A percentile compares a stretch with the other conserved stretches of the same genome.
These are phyloP conservation scores for Salvia rosmarinus DNA, from an alignment of 257 asterid species.

Conservation along the genomic window DNA sequence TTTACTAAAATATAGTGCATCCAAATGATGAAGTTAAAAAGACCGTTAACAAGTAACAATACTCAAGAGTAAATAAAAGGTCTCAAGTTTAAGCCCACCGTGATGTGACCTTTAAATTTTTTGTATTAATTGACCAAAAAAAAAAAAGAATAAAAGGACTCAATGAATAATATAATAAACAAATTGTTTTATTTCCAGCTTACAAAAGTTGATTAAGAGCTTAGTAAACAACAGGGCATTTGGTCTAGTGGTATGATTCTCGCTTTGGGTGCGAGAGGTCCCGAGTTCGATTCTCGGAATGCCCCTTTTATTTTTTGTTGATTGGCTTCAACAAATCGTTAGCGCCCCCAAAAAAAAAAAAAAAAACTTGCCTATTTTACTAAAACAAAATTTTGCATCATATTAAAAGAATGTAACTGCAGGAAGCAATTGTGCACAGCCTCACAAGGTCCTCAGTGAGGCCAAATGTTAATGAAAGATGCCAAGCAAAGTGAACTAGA, in stretches of 20 bases:
- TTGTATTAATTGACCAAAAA: too few species aligned
- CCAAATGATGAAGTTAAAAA: not conserved
- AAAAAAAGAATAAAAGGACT: not conserved
- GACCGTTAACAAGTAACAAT: not conserved
- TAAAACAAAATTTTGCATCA: not conserved
- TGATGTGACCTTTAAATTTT: too few species aligned
- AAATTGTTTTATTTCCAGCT: not conserved
- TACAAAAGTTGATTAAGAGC: not conserved
- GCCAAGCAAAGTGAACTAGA: not conserved
- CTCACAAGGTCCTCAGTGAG: not conserved
- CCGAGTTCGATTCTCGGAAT: conserved; percentile 83
- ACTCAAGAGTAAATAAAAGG: not conserved
- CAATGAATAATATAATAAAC: not conserved
- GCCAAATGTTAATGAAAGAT: not conserved
- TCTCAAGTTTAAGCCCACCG: too few species aligned
- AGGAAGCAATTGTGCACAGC: conserved; percentile 10
- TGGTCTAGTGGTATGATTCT: conserved; percentile 96
- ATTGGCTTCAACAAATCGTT: too few species aligned
- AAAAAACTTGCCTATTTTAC: not conserved
- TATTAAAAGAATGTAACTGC: not conserved
- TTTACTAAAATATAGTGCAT: not conserved
- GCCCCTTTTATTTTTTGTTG: too few species aligned
- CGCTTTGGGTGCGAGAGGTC: conserved; percentile 94
- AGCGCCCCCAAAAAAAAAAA: too few species aligned
- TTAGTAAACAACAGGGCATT: conserved; percentile 53